A percentile compares a stretch with the other conserved stretches of the same genome.
Conservation (phyloP, 352 stramenopile species). For the Globisporangium nunn region DNA sequence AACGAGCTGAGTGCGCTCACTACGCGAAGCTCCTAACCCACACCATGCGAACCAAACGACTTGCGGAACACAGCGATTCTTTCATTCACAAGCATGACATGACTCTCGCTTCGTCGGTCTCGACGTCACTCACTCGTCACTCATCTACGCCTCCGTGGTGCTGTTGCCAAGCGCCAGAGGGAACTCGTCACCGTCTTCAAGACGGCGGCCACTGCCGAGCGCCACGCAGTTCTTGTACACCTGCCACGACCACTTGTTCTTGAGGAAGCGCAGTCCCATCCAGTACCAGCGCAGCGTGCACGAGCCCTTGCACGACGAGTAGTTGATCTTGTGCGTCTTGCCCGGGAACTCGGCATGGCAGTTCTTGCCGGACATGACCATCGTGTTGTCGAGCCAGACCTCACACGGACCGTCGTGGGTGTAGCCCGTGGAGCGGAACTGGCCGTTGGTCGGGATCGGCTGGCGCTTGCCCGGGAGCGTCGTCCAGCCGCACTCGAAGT, state of each 20-base stretch:
- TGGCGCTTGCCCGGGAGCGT: conserved; percentile 19
- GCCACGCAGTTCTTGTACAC: conserved; percentile 43
- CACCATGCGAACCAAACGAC: no score
- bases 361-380: conserved; percentile 30
- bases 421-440: conserved; percentile 40
- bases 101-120: neutral
- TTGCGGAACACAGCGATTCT: neutral
- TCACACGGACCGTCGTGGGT: conserved; percentile 38
- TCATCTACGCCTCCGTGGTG: neutral
- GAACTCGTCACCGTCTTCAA: conserved; percentile 2
- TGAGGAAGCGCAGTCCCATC: conserved; percentile 31
- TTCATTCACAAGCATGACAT: neutral
- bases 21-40: no score
- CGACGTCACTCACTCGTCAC: neutral
- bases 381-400: conserved; percentile 34
- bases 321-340: conserved; percentile 28
- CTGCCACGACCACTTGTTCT: conserved; percentile 49
- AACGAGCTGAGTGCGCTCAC: no score
- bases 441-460: conserved; percentile 15
- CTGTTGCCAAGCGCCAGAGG: neutral
- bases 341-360: conserved; percentile 27
- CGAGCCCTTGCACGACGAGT: conserved; percentile 25
- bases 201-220: neutral
- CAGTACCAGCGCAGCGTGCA: conserved; percentile 39
- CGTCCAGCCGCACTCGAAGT: conserved; percentile 32